phyloP scores from a whole-genome alignment of 495 filamentous ascomycete species.

The Tuber magnatum region DNA sequence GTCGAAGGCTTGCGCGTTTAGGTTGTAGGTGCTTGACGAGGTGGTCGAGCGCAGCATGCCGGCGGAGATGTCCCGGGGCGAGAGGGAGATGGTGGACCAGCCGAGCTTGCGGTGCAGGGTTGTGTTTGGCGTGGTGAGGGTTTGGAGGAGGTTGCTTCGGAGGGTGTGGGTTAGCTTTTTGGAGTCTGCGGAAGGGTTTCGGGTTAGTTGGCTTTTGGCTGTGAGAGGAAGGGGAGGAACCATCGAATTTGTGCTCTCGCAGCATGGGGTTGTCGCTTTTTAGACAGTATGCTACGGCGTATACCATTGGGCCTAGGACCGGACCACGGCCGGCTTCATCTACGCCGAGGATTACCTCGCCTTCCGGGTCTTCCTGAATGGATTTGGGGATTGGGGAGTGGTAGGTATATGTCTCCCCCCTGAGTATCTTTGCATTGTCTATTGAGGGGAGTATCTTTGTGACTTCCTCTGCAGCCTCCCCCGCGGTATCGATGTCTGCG shows the following conservation, averaged over 20 bases:
- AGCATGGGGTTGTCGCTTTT: constrained; percentile 80
- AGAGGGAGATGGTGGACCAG: constrained; percentile 31
- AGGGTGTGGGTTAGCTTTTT: constrained; percentile 37
- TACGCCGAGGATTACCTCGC: constrained; percentile 66
- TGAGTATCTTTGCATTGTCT: constrained; percentile 52
- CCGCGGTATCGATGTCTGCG: background rate
- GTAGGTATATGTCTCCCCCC: constrained; percentile 75
- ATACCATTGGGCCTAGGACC: constrained; percentile 96
- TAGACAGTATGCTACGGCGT: constrained; percentile 75
- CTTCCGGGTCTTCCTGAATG: constrained; percentile 47
- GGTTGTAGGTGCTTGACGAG: constrained; percentile 60
- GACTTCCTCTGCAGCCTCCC: background rate
- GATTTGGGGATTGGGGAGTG: constrained; percentile 62
- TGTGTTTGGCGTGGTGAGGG: constrained; percentile 14
- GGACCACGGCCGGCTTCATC: constrained; percentile 95
- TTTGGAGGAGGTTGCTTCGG: constrained; percentile 24
- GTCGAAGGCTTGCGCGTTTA: constrained; percentile 97
- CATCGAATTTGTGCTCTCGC: constrained; percentile 34
- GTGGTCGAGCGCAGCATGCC: constrained; percentile 41
- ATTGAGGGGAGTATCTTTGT: constrained; percentile 56
- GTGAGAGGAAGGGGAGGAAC: background rate
- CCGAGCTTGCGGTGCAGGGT: constrained; percentile 22
- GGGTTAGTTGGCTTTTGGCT: background rate
- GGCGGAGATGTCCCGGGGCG: constrained; percentile 41
- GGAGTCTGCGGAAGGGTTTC: constrained; percentile 29